Conservation (phyloP, 1,284 basidiomycete species). For the Apiotrichum sp. region DNA sequence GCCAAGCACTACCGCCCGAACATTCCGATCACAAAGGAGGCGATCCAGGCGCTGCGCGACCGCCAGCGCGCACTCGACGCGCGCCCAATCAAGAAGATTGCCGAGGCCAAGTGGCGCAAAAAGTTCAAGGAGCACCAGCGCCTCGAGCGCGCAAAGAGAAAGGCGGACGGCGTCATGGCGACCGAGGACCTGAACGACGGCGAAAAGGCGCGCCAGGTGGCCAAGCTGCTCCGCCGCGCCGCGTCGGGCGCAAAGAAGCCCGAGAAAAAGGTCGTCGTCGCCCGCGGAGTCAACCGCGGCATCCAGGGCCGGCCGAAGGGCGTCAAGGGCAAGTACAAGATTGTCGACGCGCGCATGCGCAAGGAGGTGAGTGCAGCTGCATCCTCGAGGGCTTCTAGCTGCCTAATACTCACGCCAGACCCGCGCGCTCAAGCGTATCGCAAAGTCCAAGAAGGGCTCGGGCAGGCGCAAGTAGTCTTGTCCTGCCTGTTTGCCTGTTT, state of each 20-base stretch:
- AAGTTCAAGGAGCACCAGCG: constrained; percentile 82
- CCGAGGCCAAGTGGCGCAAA: constrained; percentile 96
- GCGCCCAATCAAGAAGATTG: constrained; percentile 97
- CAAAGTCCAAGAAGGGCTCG: constrained; percentile 35
- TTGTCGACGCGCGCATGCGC: constrained; percentile 64
- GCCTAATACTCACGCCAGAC: constrained; percentile 11
- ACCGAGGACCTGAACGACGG: constrained; percentile 85
- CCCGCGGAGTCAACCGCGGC: constrained; percentile 82
- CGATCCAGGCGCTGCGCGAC: constrained; percentile 75
- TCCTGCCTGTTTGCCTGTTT: no score
- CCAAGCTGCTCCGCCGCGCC: constrained; percentile 83
- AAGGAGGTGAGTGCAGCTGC: constrained; percentile 32
- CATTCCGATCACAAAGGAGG: constrained; percentile 94
- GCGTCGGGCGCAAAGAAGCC: constrained; percentile 54
- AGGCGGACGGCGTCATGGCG: constrained; percentile 90
- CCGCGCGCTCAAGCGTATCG: constrained; percentile 39
- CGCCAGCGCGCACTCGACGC: constrained; percentile 92
- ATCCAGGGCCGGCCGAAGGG: constrained; percentile 92
- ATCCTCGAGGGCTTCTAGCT: not conserved
- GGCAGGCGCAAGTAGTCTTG: constrained; percentile 1
- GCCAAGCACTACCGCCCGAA: constrained; percentile 88
- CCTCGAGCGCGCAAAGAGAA: constrained; percentile 89
- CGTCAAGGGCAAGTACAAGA: constrained; percentile 84
- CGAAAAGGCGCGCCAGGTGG: constrained; percentile 90
- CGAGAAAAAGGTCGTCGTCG: constrained; percentile 81